Evolutionary conservation across 2,329 filamentous ascomycete genomes (phyloP).

Genomic region (Chaetomium globosum): DNA sequence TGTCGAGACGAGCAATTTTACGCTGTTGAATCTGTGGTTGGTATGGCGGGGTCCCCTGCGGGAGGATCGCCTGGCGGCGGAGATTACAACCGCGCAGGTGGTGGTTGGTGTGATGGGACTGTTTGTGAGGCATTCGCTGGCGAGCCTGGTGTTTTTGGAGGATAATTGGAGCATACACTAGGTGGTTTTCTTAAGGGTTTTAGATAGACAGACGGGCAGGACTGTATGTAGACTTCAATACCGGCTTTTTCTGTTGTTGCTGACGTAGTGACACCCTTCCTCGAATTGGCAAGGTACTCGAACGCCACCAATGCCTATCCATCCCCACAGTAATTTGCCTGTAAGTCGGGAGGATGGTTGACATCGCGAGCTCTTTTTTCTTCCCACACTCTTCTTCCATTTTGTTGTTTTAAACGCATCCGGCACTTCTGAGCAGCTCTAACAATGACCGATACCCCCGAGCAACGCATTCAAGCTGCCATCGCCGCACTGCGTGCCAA

Average conservation of each 20-base stretch:
- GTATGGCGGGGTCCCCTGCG: conserved; percentile 91
- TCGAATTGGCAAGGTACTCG: too few relatives aligned
- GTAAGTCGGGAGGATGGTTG: too few relatives aligned
- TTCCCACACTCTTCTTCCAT: too few relatives aligned
- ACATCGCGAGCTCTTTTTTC: too few relatives aligned
- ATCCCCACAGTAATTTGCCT: too few relatives aligned
- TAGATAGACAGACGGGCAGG: conserved; percentile 26
- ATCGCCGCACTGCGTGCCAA: too few relatives aligned
- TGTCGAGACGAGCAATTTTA: conserved; percentile 83
- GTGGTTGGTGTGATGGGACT: conserved; percentile 77
- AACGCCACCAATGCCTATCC: too few relatives aligned
- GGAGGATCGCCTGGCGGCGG: conserved; percentile 79
- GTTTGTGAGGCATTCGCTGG: conserved; percentile 82
- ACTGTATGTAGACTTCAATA: background rate
- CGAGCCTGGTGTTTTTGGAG: conserved; percentile 83
- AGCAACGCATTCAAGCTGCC: too few relatives aligned
- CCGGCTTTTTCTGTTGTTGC: background rate
- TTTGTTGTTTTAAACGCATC: too few relatives aligned
- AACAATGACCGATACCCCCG: too few relatives aligned
- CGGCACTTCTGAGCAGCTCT: too few relatives aligned
- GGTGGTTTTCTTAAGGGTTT: background rate
- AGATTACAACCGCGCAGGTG: conserved; percentile 78
- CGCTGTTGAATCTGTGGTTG: conserved; percentile 92
- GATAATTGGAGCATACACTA: conserved; percentile 67
- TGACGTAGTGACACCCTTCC: too few relatives aligned